phyloP scores from a whole-genome alignment of 768 basidiomycete species.

The Serendipita sp. region DNA sequence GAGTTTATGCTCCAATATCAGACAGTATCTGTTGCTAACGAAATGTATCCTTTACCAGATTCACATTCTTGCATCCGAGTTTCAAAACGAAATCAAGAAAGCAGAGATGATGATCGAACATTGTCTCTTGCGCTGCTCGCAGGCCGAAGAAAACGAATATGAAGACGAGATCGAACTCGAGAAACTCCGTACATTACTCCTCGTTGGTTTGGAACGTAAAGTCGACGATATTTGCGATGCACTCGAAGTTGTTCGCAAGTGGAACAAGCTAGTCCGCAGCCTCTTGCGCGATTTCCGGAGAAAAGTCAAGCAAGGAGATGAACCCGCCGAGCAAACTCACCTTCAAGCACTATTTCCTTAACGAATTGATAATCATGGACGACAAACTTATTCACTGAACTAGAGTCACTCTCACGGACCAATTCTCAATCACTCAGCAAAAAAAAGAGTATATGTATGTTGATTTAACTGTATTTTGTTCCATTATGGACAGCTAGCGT shows the following conservation, averaged over 20 bases:
- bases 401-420: no score
- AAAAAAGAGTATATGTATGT: no score
- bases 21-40: not conserved
- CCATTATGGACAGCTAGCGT: no score
- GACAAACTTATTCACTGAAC: no score
- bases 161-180: not conserved
- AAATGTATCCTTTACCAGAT: not conserved
- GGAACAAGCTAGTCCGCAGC: not conserved
- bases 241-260: not conserved
- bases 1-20: not conserved
- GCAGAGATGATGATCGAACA: not conserved
- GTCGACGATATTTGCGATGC: not conserved
- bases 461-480: no score
- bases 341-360: not conserved
- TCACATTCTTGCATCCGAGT: not conserved
- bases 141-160: not conserved
- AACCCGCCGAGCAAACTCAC: not conserved
- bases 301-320: not conserved
- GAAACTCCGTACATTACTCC: not conserved
- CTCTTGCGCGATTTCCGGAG: not conserved
- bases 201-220: not conserved
- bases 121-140: constrained; percentile 2
- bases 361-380: no score
- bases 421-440: no score
- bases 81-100: not conserved